phyloP scores from a whole-genome alignment of 2,329 filamentous ascomycete species.

The Epichloe aotearoae region DNA sequence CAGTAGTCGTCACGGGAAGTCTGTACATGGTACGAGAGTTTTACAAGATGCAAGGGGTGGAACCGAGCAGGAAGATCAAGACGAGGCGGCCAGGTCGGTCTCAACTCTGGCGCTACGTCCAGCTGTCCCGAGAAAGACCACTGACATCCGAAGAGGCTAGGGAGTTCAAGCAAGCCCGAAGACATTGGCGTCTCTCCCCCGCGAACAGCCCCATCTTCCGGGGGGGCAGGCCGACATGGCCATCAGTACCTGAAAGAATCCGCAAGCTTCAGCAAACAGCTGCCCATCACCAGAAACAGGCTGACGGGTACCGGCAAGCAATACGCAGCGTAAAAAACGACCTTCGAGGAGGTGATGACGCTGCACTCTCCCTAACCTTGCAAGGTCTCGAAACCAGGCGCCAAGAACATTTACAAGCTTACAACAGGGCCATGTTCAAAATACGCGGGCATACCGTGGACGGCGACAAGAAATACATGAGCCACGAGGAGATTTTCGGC shows the following conservation, averaged over 20 bases:
- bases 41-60: conserved; percentile 18
- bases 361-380: not conserved
- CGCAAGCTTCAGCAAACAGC: conserved; percentile 15
- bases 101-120: conserved; percentile 21
- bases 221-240: conserved; percentile 9
- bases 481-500: conserved; percentile 17
- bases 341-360: conserved; percentile 2
- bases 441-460: conserved; percentile 15
- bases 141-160: conserved; percentile 19
- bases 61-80: conserved; percentile 14
- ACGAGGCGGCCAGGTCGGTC: conserved; percentile 20
- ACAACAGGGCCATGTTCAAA: conserved; percentile 15
- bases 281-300: conserved; percentile 18
- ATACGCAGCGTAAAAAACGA: conserved; percentile 13
- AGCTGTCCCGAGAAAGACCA: conserved; percentile 16
- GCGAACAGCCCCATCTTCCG: conserved; percentile 13
- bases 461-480: conserved; percentile 17
- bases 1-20: conserved; percentile 27
- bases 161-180: conserved; percentile 22
- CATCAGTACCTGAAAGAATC: conserved; percentile 11
- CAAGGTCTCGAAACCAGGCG: conserved; percentile 14
- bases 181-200: conserved; percentile 20
- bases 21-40: conserved; percentile 27
- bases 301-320: conserved; percentile 13
- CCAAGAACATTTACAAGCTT: conserved; percentile 14